A percentile compares a stretch with the other conserved stretches of the same genome.
phyloP scores from a whole-genome alignment of 495 filamentous ascomycete species.

The Aspergillus biplanus region DNA sequence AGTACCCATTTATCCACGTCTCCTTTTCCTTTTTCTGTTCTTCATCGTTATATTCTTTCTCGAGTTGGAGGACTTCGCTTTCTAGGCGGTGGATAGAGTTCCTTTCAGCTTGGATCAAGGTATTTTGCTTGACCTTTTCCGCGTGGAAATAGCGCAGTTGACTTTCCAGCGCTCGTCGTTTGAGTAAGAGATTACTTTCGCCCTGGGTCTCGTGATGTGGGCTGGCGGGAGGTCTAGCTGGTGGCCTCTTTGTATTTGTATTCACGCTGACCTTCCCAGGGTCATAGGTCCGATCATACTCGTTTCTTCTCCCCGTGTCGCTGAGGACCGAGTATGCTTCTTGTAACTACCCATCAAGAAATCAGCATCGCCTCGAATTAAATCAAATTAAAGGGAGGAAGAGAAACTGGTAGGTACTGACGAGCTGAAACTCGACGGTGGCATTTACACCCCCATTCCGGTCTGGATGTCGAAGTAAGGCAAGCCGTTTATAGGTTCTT shows the following conservation, averaged over 20 bases:
- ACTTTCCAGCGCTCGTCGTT: background rate
- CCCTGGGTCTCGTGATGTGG: background rate
- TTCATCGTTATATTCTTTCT: background rate
- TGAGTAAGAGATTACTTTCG: background rate
- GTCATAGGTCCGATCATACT: background rate
- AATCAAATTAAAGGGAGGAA: background rate
- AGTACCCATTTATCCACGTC: background rate
- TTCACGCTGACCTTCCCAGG: background rate
- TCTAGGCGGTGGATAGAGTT: background rate
- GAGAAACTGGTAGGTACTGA: background rate
- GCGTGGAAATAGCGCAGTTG: background rate
- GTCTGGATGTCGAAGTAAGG: slow-evolving; percentile 3
- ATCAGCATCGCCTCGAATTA: background rate
- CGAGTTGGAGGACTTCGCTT: background rate
- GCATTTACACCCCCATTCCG: slow-evolving; percentile 1
- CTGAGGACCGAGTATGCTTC: background rate
- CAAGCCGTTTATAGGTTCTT: background rate
- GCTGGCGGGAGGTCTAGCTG: background rate
- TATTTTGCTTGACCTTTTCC: background rate
- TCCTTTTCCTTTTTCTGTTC: background rate
- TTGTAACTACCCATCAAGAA: background rate
- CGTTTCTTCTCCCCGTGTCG: background rate
- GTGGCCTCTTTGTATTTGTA: background rate
- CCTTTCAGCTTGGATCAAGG: background rate
- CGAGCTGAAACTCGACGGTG: slow-evolving; percentile 5